Evolutionary conservation across 1,284 basidiomycete genomes (phyloP).

Genomic region (Papiliotrema terrestris): DNA sequence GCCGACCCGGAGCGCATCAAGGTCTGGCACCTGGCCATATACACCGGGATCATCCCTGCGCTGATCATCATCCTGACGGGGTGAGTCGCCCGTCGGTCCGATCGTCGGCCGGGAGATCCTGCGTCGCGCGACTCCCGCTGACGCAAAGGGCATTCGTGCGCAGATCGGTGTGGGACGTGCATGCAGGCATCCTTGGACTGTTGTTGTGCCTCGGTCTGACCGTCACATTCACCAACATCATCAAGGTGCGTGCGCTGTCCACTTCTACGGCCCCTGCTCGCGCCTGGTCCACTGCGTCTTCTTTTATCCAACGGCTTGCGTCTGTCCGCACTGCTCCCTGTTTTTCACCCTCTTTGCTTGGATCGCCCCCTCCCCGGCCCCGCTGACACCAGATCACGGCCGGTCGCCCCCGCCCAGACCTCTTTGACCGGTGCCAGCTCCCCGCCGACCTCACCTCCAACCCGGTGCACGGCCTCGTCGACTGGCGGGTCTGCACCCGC

Average conservation of each 20-base stretch:
- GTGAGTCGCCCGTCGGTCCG: conserved; percentile 17
- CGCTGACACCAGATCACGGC: conserved; percentile 53
- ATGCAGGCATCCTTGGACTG: conserved; percentile 69
- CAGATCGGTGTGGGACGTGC: conserved; percentile 82
- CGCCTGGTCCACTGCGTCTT: neutral
- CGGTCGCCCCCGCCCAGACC: conserved; percentile 84
- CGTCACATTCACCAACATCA: conserved; percentile 72
- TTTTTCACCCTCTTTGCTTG: no score
- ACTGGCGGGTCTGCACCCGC: conserved; percentile 73
- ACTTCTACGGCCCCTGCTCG: no score
- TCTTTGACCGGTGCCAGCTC: conserved; percentile 81
- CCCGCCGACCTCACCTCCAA: conserved; percentile 58
- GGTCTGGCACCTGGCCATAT: conserved; percentile 60
- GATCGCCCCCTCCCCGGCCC: neutral
- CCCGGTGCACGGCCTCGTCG: conserved; percentile 69
- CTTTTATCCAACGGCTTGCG: no score
- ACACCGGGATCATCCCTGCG: conserved; percentile 65
- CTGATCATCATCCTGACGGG: conserved; percentile 68
- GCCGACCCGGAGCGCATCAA: conserved; percentile 81
- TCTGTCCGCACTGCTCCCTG: no score
- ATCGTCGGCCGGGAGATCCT: no score
- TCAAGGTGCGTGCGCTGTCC: conserved; percentile 58
- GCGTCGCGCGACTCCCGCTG: no score
- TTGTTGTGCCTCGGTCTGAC: conserved; percentile 29
- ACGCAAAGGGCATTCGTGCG: conserved; percentile 55